Evolutionary conservation across 1,139 yeast species (phyloP).

Genomic region (Nakaseomyces sp.): DNA sequence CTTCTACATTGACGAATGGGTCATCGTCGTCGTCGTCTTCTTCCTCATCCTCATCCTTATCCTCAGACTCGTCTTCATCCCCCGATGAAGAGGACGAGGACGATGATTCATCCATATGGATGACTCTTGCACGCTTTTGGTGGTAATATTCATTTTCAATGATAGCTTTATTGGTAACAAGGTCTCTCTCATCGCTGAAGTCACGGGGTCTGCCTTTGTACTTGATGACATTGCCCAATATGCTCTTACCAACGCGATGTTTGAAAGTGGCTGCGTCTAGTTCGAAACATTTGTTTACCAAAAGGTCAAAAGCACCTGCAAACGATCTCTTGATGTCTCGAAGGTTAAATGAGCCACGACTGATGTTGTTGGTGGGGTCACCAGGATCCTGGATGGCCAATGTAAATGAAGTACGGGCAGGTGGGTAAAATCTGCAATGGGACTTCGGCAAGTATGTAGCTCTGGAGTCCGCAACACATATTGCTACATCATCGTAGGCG

Average conservation of each 20-base stretch:
- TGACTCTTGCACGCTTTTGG: slow-evolving; percentile 26
- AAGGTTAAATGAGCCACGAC: slow-evolving; percentile 78
- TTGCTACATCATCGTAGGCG: slow-evolving; percentile 72
- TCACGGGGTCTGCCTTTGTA: slow-evolving; percentile 71
- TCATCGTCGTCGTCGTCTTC: slow-evolving; percentile 6
- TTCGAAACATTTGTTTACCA: slow-evolving; percentile 64
- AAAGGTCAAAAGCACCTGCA: slow-evolving; percentile 80
- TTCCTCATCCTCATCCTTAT: slow-evolving; percentile 13
- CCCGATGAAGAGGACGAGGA: slow-evolving; percentile 8
- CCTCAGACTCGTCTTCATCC: slow-evolving; percentile 13
- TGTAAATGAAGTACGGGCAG: slow-evolving; percentile 47
- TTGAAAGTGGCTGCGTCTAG: slow-evolving; percentile 50
- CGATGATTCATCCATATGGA: slow-evolving; percentile 19
- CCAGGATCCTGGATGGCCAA: slow-evolving; percentile 88
- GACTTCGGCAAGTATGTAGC: slow-evolving; percentile 53
- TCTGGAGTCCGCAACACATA: slow-evolving; percentile 49
- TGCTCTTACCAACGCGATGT: slow-evolving; percentile 61
- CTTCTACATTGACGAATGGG: slow-evolving; percentile 1
- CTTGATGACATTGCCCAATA: slow-evolving; percentile 75
- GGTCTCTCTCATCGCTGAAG: slow-evolving; percentile 65
- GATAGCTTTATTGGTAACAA: slow-evolving; percentile 55
- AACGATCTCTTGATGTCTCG: slow-evolving; percentile 80
- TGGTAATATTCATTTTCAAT: slow-evolving; percentile 30
- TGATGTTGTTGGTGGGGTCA: slow-evolving; percentile 71
- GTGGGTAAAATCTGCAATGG: slow-evolving; percentile 7